phyloP scores from a whole-genome alignment of 2,329 filamentous ascomycete genomes.

The Neopestalotiopsis rosae region DNA sequence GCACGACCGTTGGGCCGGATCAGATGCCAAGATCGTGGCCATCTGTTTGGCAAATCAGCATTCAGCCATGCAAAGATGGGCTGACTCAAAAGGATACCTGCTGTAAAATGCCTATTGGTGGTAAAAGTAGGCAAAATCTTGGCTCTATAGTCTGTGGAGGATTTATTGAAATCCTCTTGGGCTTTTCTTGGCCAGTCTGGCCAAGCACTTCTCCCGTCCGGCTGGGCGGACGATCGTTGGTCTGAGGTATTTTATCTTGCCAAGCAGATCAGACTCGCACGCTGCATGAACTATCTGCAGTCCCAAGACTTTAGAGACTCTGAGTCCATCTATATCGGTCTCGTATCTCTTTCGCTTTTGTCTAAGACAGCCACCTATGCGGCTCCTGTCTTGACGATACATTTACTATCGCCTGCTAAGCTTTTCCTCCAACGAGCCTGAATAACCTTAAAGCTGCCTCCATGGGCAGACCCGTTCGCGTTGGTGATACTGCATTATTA shows the following conservation, averaged over 20 bases:
- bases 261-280: not conserved
- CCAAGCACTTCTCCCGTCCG: not conserved
- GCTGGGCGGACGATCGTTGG: not conserved
- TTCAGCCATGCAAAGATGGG: not conserved
- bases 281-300: constrained; percentile 1
- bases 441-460: not conserved
- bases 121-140: not conserved
- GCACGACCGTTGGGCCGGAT: not conserved
- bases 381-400: not conserved
- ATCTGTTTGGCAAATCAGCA: not conserved
- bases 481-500: not conserved
- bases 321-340: not conserved
- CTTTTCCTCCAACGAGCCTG: not conserved
- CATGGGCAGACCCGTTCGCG: too few species aligned
- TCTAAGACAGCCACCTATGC: not conserved
- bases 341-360: not conserved
- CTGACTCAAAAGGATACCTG: not conserved
- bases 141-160: not conserved
- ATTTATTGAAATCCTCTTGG: not conserved
- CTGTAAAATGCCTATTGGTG: not conserved
- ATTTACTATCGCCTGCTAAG: not conserved
- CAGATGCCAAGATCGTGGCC: not conserved
- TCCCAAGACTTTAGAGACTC: not conserved
- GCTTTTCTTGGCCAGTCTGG: not conserved
- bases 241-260: not conserved